Base-by-base conservation (phyloP, 192 early-diverging fungal species). In the Backusella tarrabulga region DNA sequence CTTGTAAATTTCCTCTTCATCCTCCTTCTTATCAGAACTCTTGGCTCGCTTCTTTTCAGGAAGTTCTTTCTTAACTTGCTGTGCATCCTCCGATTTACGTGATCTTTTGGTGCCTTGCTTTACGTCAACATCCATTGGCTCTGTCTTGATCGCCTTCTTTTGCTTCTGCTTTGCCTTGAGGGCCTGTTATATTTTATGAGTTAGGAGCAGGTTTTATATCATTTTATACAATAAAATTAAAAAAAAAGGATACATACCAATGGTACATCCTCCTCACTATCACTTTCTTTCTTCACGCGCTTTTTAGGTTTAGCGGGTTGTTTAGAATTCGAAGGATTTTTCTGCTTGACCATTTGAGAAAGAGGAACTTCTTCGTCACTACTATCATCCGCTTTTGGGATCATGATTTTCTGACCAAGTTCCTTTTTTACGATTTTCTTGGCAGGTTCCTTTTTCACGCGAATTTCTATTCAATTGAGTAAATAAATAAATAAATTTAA, bases 1-100 rank as follows among this genome's bases (percentile, higher is more conserved):
- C 36, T 91, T 91, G 77, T 87, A 87, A 34, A 88, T 84, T 1
- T 89, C 89, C n/a, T 90, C 92, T 3, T 87, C 86, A 2, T 86
- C 90, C 6, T 80, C 79, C 29, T 85, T 83, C 29, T 85, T 83
- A 5, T 76, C 76, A 2, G 81, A 85, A 41, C 86, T 80, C 60
- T 80, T 84, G 52, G 32, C 36, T 42, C 76, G 38, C 23, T 76
- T 79, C 34, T 56, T 41, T 32, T 75, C 40, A 44, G 50, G 72
- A 15, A 75, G 50, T 32, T 79, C 85, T 5, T 68, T 44, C 4
- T 83, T 81, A 5, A 75, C 69, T 2, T 44, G 81, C 83, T 4
- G 67, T 76, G 81, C 78, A 76, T 85, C 52, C 81, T 83, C 17
- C 41, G 34, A 2, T 79, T 60, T 11, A 68, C 40, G 7, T 38